Conservation (phyloP, 148 eudicot genomes). For the Rhododendron henanense region DNA sequence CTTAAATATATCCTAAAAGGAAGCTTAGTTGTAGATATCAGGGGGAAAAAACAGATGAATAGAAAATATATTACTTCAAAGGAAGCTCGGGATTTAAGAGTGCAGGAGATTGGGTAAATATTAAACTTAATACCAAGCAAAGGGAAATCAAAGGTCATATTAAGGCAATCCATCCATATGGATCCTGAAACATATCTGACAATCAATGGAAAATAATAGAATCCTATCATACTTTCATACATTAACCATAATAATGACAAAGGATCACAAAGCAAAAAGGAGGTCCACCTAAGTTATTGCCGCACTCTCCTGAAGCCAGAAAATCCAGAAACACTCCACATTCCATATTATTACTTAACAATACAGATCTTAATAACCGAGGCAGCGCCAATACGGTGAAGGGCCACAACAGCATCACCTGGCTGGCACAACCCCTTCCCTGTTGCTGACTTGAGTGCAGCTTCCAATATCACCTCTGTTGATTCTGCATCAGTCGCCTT, state of each 20-base stretch:
- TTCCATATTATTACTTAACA: constrained; percentile 41
- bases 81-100: not conserved
- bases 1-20: not conserved
- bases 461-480: constrained; percentile 75
- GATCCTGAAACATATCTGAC: not conserved
- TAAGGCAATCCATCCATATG: not conserved
- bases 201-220: not conserved
- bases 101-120: not conserved
- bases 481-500: constrained; percentile 91
- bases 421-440: constrained; percentile 52
- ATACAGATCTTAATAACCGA: constrained; percentile 83
- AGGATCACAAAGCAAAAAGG: not conserved
- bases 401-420: constrained; percentile 74
- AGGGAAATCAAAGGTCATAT: not conserved
- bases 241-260: not conserved
- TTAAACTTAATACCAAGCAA: not conserved
- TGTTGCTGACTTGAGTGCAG: constrained; percentile 65
- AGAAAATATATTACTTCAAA: not conserved
- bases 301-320: not conserved
- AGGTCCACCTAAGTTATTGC: not conserved
- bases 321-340: not conserved
- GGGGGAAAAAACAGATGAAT: not conserved
- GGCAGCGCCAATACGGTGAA: constrained; percentile 82
- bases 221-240: not conserved
- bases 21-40: not conserved